Conservation (phyloP, 495 filamentous ascomycete genomes). For the Hypoxylon lienhwacheense region DNA sequence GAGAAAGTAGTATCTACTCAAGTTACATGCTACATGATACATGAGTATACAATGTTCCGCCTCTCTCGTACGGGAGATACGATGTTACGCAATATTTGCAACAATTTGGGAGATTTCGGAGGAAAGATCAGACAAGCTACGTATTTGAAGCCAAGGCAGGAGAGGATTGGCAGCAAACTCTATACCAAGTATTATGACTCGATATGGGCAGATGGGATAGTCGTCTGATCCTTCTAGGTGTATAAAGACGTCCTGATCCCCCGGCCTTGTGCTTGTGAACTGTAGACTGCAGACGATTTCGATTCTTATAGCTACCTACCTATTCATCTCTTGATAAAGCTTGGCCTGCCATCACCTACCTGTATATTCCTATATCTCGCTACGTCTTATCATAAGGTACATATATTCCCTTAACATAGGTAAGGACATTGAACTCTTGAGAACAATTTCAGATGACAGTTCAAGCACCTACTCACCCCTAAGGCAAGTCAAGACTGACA, state of each 20-base stretch:
- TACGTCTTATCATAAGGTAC: too few relatives aligned
- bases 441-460: too few relatives aligned
- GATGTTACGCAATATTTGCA: conserved; percentile 26
- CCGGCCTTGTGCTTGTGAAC: too few relatives aligned
- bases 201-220: conserved; percentile 6
- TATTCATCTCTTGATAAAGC: too few relatives aligned
- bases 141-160: conserved; percentile 22
- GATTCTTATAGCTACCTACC: conserved; percentile 12
- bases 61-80: conserved; percentile 2
- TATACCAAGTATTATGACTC: too few relatives aligned
- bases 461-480: too few relatives aligned
- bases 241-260: conserved; percentile 23
- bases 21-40: conserved; percentile 1
- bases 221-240: conserved; percentile 6
- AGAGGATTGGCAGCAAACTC: conserved; percentile 14
- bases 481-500: background rate
- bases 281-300: conserved; percentile 8
- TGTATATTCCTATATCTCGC: background rate
- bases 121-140: conserved; percentile 28
- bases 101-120: conserved; percentile 9
- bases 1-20: too few relatives aligned
- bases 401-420: too few relatives aligned
- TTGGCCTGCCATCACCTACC: too few relatives aligned
- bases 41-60: too few relatives aligned
- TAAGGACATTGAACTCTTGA: too few relatives aligned